Conservation (phyloP, 768 basidiomycete genomes). For the Tricholoma hemisulphureum region DNA sequence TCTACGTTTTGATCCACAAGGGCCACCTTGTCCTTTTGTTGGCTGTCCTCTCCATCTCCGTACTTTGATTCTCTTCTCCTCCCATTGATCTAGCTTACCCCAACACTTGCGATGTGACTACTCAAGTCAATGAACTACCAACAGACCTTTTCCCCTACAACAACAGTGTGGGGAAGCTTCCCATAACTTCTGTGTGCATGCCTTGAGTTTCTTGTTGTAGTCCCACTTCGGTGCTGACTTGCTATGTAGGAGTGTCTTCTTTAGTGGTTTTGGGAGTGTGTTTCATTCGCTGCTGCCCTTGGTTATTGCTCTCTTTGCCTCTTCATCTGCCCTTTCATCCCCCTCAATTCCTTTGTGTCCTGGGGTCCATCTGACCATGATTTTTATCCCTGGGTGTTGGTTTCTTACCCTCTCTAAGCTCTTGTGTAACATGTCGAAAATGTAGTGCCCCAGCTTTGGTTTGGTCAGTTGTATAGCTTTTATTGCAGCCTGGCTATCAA, state of each 20-base stretch:
- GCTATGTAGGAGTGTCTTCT: constrained; percentile 1
- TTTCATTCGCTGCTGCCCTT: background rate
- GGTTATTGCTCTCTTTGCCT: no score
- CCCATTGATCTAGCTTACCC: no score
- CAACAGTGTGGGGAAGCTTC: no score
- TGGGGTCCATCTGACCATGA: background rate
- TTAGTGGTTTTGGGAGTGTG: background rate
- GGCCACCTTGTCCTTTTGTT: no score
- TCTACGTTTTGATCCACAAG: no score
- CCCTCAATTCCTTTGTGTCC: background rate
- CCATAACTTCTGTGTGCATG: background rate
- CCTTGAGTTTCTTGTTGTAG: background rate
- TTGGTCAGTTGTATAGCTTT: constrained; percentile 2
- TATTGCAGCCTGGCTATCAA: constrained; percentile 15
- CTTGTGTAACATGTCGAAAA: constrained; percentile 2
- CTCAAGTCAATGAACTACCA: no score
- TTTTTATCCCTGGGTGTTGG: background rate
- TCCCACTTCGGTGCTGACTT: constrained; percentile 2
- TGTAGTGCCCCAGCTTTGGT: constrained; percentile 6
- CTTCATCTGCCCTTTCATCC: no score
- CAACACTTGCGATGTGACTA: no score
- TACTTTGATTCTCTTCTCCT: no score
- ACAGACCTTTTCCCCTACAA: no score
- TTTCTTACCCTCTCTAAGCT: background rate
- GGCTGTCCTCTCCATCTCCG: no score